Conservation (phyloP, 2,329 filamentous ascomycete genomes). For the Fusarium domesticum region DNA sequence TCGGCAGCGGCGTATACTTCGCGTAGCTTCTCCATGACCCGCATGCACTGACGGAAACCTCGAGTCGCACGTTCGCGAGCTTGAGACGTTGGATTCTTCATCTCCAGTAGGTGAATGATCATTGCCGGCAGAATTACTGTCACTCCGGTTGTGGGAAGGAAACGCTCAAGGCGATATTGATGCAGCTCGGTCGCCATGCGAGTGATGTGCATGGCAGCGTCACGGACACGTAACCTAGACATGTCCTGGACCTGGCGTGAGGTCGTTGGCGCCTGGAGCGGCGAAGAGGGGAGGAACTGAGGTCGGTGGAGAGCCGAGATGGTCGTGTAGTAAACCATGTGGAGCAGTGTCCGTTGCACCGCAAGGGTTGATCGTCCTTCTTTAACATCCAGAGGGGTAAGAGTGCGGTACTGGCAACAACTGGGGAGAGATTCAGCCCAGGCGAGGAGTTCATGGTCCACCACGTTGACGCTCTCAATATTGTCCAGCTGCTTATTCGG, state of each 20-base stretch:
- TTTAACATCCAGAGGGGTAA: slow-evolving; percentile 54
- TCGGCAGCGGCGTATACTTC: slow-evolving; percentile 94
- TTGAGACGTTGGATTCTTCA: slow-evolving; percentile 75
- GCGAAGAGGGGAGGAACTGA: slow-evolving; percentile 77
- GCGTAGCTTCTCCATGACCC: slow-evolving; percentile 79
- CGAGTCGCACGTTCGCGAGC: slow-evolving; percentile 70
- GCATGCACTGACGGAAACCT: slow-evolving; percentile 89
- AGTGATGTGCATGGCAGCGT: slow-evolving; percentile 82
- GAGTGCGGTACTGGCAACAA: slow-evolving; percentile 64
- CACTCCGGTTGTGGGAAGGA: slow-evolving; percentile 83
- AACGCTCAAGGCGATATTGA: slow-evolving; percentile 68
- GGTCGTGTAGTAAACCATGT: slow-evolving; percentile 92
- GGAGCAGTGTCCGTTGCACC: slow-evolving; percentile 79
- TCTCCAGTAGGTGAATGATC: slow-evolving; percentile 89
- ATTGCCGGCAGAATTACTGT: slow-evolving; percentile 89
- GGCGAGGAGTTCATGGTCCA: slow-evolving; percentile 73
- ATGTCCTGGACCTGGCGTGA: slow-evolving; percentile 74
- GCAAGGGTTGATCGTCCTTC: slow-evolving; percentile 58
- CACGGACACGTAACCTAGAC: slow-evolving; percentile 77
- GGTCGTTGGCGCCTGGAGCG: slow-evolving; percentile 48
- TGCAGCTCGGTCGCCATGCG: slow-evolving; percentile 77
- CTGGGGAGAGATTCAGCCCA: slow-evolving; percentile 73
- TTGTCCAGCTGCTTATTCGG: slow-evolving; percentile 86
- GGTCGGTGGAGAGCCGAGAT: slow-evolving; percentile 88
- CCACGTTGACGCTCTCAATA: slow-evolving; percentile 71